A percentile compares a stretch with the other conserved stretches of the same genome.
phyloP scores from a whole-genome alignment of 2,329 filamentous ascomycete genomes.

The Thelonectria olida region DNA sequence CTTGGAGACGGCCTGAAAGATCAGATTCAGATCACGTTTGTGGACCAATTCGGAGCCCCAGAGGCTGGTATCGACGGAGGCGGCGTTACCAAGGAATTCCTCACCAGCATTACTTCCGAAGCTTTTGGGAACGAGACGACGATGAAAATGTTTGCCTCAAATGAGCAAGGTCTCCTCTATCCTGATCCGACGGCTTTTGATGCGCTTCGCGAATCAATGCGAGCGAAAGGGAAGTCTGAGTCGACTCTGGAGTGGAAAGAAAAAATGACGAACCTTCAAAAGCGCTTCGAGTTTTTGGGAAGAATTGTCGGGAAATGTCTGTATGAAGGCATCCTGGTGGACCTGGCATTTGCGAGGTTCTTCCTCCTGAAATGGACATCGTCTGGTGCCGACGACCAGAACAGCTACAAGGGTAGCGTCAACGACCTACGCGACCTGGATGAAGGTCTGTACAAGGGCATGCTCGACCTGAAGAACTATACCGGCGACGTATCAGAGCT shows the following conservation, averaged over 20 bases:
- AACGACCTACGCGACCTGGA: slow-evolving; percentile 95
- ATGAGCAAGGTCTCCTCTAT: slow-evolving; percentile 86
- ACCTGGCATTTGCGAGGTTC: slow-evolving; percentile 92
- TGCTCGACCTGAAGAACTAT: slow-evolving; percentile 86
- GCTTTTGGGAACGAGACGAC: slow-evolving; percentile 72
- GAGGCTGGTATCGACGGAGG: slow-evolving; percentile 98
- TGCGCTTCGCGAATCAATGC: slow-evolving; percentile 68
- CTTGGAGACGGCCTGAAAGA: slow-evolving; percentile 89
- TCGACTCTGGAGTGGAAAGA: slow-evolving; percentile 65
- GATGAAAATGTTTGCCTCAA: slow-evolving; percentile 78
- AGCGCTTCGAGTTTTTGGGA: slow-evolving; percentile 89
- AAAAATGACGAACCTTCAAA: slow-evolving; percentile 68
- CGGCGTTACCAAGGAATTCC: slow-evolving; percentile 96
- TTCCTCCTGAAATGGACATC: slow-evolving; percentile 96
- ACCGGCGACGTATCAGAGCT: slow-evolving; percentile 76
- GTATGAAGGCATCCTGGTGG: slow-evolving; percentile 95
- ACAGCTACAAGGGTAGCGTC: slow-evolving; percentile 87
- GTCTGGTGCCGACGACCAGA: slow-evolving; percentile 69
- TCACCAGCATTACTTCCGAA: slow-evolving; percentile 87
- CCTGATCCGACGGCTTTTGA: slow-evolving; percentile 85
- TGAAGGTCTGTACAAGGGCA: slow-evolving; percentile 87
- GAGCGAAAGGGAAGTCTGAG: slow-evolving; percentile 60
- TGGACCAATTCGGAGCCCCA: slow-evolving; percentile 85
- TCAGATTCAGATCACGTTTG: slow-evolving; percentile 94
- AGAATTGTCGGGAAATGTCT: slow-evolving; percentile 95